Base-by-base conservation (phyloP, 352 stramenopile species). In the Globisporangium orthogonon region DNA sequence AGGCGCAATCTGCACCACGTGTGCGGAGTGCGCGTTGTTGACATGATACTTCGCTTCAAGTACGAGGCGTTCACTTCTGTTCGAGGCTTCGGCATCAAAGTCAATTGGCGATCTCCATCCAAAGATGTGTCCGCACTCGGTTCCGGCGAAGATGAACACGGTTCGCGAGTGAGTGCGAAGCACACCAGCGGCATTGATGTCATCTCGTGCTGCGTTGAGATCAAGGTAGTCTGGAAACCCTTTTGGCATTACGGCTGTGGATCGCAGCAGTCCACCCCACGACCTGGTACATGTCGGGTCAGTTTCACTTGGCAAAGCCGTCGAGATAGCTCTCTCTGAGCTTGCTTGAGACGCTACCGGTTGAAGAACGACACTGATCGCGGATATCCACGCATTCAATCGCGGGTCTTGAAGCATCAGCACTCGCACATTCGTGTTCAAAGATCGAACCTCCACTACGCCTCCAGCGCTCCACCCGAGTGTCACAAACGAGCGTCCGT, bases 381-480 rank as follows among this genome's bases (percentile, higher is more conserved):
- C 58, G 23, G 58, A 86, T 30, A 87, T 65, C 10, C 74, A 67
- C 17, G 62, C 65, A 39, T 72, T 71, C 2, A 88, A 48, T 0
- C 61, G 58, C 7, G 65, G 66, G 50, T 90, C 75, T 63, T 78
- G 69, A 2, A 90, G 62, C n/a, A 71, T 60, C 23, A 60, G 58
- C 18, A 83, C 53, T 1, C 63, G 72, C 14, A 49, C 63, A 4
- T 62, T 49, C 3, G 44, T 29, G 43, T 53, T 4, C 13, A 70
- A 23, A 37, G 56, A 45, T 45, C 80, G 76, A 1, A 87, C 50
- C 31, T 86, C 74, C n/a, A 49, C 18, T 7, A 86, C 63, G 15
- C 76, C 54, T 1, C 73, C 80, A 47, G 43, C 70, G 51, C 64
- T 87, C 77, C 76, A 88, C 14, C 75, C 77, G 44, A 72, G 69